phyloP scores from a whole-genome alignment of 768 basidiomycete species.

The Clavaria fumosa region DNA sequence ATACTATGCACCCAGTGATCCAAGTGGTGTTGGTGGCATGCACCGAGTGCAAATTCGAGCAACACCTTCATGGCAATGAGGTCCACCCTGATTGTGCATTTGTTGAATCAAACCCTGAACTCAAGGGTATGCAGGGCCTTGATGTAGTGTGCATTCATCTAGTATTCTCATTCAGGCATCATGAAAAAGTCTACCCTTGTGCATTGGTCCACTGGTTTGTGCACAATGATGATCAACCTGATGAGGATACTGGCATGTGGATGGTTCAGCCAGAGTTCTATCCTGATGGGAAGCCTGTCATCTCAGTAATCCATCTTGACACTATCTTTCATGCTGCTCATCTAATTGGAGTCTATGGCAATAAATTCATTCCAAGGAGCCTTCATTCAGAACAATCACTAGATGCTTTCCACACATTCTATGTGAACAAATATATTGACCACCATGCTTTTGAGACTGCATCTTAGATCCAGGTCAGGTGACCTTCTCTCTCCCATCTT shows the following conservation, averaged over 20 bases:
- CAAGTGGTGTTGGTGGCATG: slow-evolving; percentile 17
- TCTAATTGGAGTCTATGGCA: slow-evolving; percentile 17
- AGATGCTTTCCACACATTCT: too few species aligned
- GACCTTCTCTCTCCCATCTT: too few species aligned
- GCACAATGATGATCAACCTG: neutral
- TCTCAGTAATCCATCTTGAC: slow-evolving; percentile 16
- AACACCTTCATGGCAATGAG: slow-evolving; percentile 13
- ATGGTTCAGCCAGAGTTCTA: slow-evolving; percentile 10
- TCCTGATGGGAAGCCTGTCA: slow-evolving; percentile 3
- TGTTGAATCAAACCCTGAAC: slow-evolving; percentile 8
- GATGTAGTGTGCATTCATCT: slow-evolving; percentile 11
- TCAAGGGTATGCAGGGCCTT: slow-evolving; percentile 12
- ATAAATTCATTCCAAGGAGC: slow-evolving; percentile 10
- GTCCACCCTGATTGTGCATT: slow-evolving; percentile 12
- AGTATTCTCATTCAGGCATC: slow-evolving; percentile 13
- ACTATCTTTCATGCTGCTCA: slow-evolving; percentile 17
- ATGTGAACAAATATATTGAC: too few species aligned
- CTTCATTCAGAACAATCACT: too few species aligned
- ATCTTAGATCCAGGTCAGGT: too few species aligned
- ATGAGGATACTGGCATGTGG: slow-evolving; percentile 13
- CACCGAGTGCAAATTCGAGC: slow-evolving; percentile 14
- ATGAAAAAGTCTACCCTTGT: slow-evolving; percentile 11
- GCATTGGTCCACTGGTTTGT: slow-evolving; percentile 17
- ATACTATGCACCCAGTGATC: slow-evolving; percentile 18
- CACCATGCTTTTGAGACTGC: too few species aligned